Conservation (phyloP, 2,329 filamentous ascomycete species). For the Fusarium concolor region DNA sequence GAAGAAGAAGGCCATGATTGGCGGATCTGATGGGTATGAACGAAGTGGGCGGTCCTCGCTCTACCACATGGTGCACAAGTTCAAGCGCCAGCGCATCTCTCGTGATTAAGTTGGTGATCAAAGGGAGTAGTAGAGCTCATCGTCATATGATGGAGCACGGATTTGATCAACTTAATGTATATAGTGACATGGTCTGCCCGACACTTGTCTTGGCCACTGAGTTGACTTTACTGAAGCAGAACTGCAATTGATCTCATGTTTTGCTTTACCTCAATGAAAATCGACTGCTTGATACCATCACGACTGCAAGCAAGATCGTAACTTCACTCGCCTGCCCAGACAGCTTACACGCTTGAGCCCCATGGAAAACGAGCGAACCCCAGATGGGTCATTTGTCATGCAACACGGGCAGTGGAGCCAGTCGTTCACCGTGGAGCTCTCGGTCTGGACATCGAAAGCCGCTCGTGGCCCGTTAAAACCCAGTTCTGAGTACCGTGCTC, state of each 20-base stretch:
- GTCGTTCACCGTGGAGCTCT: conserved; percentile 16
- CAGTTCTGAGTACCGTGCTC: conserved; percentile 27
- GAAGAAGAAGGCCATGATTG: conserved; percentile 5
- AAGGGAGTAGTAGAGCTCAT: background rate
- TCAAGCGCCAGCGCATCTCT: conserved; percentile 26
- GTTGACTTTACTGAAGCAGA: background rate
- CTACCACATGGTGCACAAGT: conserved; percentile 28
- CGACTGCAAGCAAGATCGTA: background rate
- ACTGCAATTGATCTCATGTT: background rate
- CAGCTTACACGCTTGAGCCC: conserved; percentile 14
- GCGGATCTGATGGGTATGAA: background rate
- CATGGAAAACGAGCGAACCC: conserved; percentile 39
- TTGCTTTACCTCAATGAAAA: background rate
- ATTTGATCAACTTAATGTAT: conserved; percentile 10
- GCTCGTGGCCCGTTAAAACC: conserved; percentile 37
- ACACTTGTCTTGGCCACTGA: background rate
- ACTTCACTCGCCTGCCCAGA: background rate
- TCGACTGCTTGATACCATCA: background rate
- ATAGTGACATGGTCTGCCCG: background rate
- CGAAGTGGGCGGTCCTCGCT: conserved; percentile 19
- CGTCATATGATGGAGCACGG: background rate
- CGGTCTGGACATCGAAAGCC: conserved; percentile 37
- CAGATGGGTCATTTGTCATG: conserved; percentile 42
- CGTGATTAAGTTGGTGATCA: background rate
- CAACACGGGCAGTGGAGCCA: conserved; percentile 26